Percentiles rank a stretch among this genome's conserved stretches.
phyloP scores from a whole-genome alignment of 768 basidiomycete species.

The Mycena venus region DNA sequence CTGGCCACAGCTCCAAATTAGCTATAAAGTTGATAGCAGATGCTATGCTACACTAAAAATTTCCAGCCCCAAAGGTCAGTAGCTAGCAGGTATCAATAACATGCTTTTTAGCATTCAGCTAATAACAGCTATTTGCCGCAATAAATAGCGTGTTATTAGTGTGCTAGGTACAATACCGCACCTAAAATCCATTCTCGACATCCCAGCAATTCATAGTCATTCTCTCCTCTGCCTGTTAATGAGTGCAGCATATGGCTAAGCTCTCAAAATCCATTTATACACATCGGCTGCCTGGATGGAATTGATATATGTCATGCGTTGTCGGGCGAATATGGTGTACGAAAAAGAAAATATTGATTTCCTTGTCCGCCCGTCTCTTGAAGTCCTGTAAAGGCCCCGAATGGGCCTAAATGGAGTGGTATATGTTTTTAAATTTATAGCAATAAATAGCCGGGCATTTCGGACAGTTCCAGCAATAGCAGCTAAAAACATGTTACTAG shows the following conservation, averaged over 20 bases:
- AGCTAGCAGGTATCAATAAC: not conserved
- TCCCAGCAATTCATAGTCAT: slow-evolving; percentile 16
- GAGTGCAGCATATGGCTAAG: too few species aligned
- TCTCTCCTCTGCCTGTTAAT: not conserved
- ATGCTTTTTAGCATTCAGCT: slow-evolving; percentile 1
- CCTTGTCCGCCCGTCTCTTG: too few species aligned
- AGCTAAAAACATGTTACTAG: slow-evolving; percentile 14
- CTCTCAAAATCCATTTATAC: too few species aligned
- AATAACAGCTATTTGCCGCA: not conserved
- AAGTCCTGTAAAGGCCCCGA: too few species aligned
- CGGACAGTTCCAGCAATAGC: not conserved
- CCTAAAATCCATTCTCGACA: not conserved
- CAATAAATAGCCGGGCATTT: slow-evolving; percentile 13
- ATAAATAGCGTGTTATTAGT: slow-evolving; percentile 18
- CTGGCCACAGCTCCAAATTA: too few species aligned
- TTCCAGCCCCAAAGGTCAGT: not conserved
- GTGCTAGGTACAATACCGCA: too few species aligned
- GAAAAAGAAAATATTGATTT: too few species aligned
- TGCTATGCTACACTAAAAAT: slow-evolving; percentile 8
- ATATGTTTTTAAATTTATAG: not conserved
- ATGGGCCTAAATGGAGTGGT: too few species aligned
- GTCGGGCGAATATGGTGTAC: too few species aligned
- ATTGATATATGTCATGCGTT: too few species aligned
- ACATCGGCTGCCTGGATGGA: too few species aligned
- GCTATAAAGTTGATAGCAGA: not conserved